phyloP scores from a whole-genome alignment of 2,329 filamentous ascomycete species.

The Diaporthe helianthi region DNA sequence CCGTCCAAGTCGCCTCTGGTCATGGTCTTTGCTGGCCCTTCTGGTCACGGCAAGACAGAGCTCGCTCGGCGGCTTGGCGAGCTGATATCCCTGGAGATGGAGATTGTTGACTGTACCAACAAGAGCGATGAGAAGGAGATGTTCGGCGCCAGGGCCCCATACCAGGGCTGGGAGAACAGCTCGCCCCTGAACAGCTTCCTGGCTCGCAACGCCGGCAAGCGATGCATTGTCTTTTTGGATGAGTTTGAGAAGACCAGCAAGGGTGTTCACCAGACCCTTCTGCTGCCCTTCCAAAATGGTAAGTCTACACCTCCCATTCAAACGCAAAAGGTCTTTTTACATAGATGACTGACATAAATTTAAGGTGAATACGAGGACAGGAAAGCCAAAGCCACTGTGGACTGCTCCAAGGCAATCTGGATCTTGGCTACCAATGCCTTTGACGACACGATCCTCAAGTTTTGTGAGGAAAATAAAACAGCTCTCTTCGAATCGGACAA shows the following conservation, averaged over 20 bases:
- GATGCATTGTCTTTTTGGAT: slow-evolving; percentile 56
- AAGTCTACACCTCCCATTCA: slow-evolving; percentile 33
- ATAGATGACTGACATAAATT: neutral
- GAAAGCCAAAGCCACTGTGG: slow-evolving; percentile 42
- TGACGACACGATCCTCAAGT: slow-evolving; percentile 48
- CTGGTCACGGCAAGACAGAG: slow-evolving; percentile 58
- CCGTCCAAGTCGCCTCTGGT: slow-evolving; percentile 44
- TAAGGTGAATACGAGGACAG: slow-evolving; percentile 49
- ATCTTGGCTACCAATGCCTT: slow-evolving; percentile 55
- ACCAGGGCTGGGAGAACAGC: slow-evolving; percentile 45
- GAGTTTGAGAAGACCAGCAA: slow-evolving; percentile 57
- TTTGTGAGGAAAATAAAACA: slow-evolving; percentile 44
- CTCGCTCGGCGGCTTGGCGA: slow-evolving; percentile 50
- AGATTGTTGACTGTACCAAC: slow-evolving; percentile 49
- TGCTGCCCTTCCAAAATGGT: slow-evolving; percentile 54
- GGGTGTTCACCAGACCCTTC: slow-evolving; percentile 50
- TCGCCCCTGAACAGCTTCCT: slow-evolving; percentile 57
- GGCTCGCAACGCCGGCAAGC: slow-evolving; percentile 43
- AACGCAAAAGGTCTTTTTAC: neutral
- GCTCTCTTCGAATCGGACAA: slow-evolving; percentile 22
- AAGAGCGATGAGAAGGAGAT: slow-evolving; percentile 48
- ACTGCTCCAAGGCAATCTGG: slow-evolving; percentile 56
- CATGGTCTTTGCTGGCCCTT: slow-evolving; percentile 52
- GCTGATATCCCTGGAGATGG: slow-evolving; percentile 47
- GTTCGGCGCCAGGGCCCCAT: slow-evolving; percentile 50